phyloP scores from a whole-genome alignment of 306 rosid genomes.

The Casuarina equisetifolia region DNA sequence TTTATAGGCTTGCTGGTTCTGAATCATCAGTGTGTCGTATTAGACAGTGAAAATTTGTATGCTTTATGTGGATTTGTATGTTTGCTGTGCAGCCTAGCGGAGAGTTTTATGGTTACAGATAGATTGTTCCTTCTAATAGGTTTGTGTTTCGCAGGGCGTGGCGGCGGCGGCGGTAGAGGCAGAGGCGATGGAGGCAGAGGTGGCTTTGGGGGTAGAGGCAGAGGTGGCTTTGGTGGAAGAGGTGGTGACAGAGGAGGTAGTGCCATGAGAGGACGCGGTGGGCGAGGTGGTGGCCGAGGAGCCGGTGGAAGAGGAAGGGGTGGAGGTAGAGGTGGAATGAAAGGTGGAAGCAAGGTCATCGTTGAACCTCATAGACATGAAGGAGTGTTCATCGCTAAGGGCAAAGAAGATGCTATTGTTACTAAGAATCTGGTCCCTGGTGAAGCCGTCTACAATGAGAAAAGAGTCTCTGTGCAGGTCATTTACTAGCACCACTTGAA shows the following conservation, averaged over 20 bases:
- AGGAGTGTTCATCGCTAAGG: conserved; percentile 54
- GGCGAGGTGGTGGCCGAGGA: conserved; percentile 28
- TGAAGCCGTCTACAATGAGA: conserved; percentile 63
- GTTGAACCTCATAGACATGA: conserved; percentile 54
- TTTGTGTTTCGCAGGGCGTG: conserved; percentile 37
- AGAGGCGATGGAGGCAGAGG: conserved; percentile 35
- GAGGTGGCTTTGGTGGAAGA: conserved; percentile 37
- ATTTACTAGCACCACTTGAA: neutral
- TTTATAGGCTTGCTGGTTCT: neutral
- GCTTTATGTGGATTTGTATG: neutral
- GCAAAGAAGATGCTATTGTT: conserved; percentile 61
- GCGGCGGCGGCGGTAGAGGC: conserved; percentile 47
- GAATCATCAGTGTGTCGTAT: neutral
- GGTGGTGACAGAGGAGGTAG: conserved; percentile 25
- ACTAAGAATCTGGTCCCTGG: conserved; percentile 57
- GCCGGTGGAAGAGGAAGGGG: conserved; percentile 29
- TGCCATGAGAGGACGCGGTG: conserved; percentile 27
- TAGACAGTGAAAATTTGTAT: neutral
- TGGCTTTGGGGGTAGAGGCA: conserved; percentile 36
- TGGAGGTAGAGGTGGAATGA: conserved; percentile 42
- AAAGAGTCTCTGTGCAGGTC: conserved; percentile 55
- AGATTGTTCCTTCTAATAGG: neutral
- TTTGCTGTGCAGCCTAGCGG: neutral
- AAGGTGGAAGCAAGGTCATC: conserved; percentile 49
- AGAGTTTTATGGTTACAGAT: neutral